Conservation (phyloP, 768 basidiomycete species). For the Rhodotorula paludigena region DNA sequence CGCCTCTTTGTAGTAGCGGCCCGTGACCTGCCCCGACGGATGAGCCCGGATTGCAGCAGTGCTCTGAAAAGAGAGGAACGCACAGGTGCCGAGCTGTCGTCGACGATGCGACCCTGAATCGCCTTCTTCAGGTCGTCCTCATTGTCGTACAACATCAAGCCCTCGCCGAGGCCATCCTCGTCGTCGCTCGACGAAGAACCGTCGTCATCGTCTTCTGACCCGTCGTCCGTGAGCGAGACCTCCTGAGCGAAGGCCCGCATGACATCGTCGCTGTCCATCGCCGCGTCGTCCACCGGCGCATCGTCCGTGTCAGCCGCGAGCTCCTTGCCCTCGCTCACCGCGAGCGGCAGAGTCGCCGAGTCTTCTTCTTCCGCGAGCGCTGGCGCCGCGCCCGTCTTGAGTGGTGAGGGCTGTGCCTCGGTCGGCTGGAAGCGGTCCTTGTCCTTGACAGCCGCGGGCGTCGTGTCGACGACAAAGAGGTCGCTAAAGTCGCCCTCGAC, state of each 20-base stretch:
- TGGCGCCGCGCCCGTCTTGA: neutral
- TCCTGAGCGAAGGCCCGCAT: constrained; percentile 31
- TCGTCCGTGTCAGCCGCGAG: neutral
- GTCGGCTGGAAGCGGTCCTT: constrained; percentile 13
- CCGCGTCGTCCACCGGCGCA: neutral
- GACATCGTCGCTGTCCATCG: constrained; percentile 14
- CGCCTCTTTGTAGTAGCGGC: constrained; percentile 38
- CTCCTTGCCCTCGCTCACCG: neutral
- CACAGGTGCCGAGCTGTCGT: constrained; percentile 25
- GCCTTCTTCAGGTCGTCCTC: constrained; percentile 28
- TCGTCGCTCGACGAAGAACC: constrained; percentile 7
- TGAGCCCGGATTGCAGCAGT: neutral
- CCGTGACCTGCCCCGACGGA: constrained; percentile 11
- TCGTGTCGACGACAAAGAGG: constrained; percentile 35
- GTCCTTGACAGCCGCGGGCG: constrained; percentile 19
- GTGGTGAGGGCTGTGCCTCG: neutral
- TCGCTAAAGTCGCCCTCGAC: constrained; percentile 35
- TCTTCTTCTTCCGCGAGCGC: neutral
- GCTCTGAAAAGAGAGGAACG: neutral
- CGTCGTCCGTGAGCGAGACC: constrained; percentile 22
- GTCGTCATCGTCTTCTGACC: neutral
- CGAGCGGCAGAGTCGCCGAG: neutral
- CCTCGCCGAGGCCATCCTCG: neutral
- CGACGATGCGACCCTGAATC: constrained; percentile 35
- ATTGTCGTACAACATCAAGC: constrained; percentile 25